phyloP scores from a whole-genome alignment of 192 early-diverging fungal species.

The Coemansia sp. region DNA sequence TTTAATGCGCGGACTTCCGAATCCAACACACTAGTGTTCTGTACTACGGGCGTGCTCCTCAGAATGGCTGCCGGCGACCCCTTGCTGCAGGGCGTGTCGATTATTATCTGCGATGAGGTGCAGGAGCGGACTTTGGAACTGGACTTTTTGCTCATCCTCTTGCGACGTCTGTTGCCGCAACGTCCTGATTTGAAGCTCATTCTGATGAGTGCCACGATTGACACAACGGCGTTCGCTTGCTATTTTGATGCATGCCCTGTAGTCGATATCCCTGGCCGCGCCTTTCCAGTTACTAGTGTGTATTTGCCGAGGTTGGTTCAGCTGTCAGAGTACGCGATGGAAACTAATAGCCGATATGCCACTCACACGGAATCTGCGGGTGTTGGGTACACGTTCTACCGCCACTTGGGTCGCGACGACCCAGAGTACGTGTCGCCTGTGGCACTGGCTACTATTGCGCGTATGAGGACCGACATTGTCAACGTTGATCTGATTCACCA shows the following conservation, averaged over 20 bases:
- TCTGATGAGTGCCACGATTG: constrained; percentile 90
- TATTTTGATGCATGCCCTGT: constrained; percentile 74
- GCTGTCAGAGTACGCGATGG: constrained; percentile 14
- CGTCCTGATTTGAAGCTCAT: constrained; percentile 65
- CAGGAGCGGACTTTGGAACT: constrained; percentile 79
- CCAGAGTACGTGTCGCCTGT: constrained; percentile 12
- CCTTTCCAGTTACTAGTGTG: constrained; percentile 64
- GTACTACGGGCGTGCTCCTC: constrained; percentile 66
- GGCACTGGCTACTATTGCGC: constrained; percentile 16
- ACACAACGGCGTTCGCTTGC: constrained; percentile 71
- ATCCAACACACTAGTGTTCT: constrained; percentile 66
- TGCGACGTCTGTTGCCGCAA: constrained; percentile 67
- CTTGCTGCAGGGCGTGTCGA: constrained; percentile 18
- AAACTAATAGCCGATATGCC: constrained; percentile 3
- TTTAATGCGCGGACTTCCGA: constrained; percentile 59
- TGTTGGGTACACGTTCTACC: neutral
- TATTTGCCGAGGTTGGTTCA: constrained; percentile 42
- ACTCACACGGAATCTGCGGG: neutral
- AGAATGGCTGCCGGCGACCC: constrained; percentile 54
- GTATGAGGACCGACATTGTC: constrained; percentile 52
- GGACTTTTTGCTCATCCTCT: constrained; percentile 78
- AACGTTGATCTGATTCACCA: constrained; percentile 66
- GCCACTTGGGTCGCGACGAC: neutral
- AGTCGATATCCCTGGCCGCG: constrained; percentile 70
- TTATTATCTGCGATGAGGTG: constrained; percentile 83